Conservation (phyloP, 768 basidiomycete species). For the Clavaria fumosa region DNA sequence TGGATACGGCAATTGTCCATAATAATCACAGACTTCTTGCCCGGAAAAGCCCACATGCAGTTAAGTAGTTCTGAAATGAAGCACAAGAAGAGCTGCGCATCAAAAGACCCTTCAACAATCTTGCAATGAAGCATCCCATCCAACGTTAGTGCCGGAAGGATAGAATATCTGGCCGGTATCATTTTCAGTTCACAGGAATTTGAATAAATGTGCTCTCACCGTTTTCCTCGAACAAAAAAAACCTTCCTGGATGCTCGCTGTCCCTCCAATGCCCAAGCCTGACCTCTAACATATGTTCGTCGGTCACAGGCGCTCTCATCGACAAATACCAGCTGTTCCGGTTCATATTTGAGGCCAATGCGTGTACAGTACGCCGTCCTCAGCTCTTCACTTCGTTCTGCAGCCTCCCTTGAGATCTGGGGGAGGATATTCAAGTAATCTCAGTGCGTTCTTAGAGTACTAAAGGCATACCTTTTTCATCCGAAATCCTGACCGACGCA, state of each 20-base stretch:
- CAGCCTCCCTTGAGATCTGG: slow-evolving; percentile 9
- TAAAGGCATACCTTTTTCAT: not conserved
- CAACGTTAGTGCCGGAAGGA: slow-evolving; percentile 20
- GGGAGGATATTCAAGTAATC: not conserved
- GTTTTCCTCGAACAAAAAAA: slow-evolving; percentile 16
- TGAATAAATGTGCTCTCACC: slow-evolving; percentile 10
- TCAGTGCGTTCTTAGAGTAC: not conserved
- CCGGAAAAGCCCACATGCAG: slow-evolving; percentile 21
- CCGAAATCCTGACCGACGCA: not conserved
- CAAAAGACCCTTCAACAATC: slow-evolving; percentile 17
- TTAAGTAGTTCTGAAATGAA: slow-evolving; percentile 14
- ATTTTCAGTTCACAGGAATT: slow-evolving; percentile 12
- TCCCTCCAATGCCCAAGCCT: slow-evolving; percentile 17
- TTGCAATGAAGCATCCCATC: slow-evolving; percentile 18
- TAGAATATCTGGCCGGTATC: slow-evolving; percentile 16
- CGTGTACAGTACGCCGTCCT: slow-evolving; percentile 6
- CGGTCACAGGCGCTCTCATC: slow-evolving; percentile 22
- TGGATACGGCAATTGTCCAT: slow-evolving; percentile 22
- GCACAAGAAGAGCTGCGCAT: slow-evolving; percentile 11
- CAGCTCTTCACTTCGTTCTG: slow-evolving; percentile 9
- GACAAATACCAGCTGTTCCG: slow-evolving; percentile 19
- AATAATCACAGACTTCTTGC: slow-evolving; percentile 18
- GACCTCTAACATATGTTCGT: slow-evolving; percentile 10
- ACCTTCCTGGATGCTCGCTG: slow-evolving; percentile 10
- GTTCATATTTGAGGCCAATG: slow-evolving; percentile 8